Base-by-base conservation (phyloP, 345 rosid species). In the Noccaea caerulescens region DNA sequence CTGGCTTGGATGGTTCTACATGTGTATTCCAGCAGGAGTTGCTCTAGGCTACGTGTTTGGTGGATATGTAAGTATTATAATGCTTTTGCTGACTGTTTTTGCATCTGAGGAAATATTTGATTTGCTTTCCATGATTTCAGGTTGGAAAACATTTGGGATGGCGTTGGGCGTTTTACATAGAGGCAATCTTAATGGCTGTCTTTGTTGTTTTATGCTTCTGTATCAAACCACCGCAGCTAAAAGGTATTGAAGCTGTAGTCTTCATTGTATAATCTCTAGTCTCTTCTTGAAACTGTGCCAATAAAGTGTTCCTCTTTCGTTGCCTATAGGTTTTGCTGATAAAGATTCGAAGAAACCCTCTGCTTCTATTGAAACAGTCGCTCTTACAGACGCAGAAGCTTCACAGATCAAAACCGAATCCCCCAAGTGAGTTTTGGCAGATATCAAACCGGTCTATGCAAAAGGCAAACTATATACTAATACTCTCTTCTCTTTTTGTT, bases 11-110 rank as follows among this genome's bases (percentile, higher is more conserved):
- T 76, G 85, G 81, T 94, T 94, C 76, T 94, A 86, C 85, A 94
- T 94, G 99, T 94, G 96, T 71, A 94, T 94, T 77, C 96, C 99
- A 38, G 76, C 90, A 54, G 97, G 99, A 69, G 72, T 85, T 82
- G 98, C 99, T 63, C 36, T 89, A 33, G 99, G 99, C 71, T 94
- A 89, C 42, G 90, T 94, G 10, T 94, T 85, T 54, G 99, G 99
- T 69, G 99, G 98, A 85, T 32, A 78, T 39, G 99, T 94, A 75
- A 83, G 99, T 58, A 65, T 58, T 58, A 51, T 13, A 25, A 47
- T 69, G 53, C 30, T 20, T 66, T 47, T 57, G 30, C 36, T 41
- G 9, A 10, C 36, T 69, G 38, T 43, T 68, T 68, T 4, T 74
- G 53, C 14, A 7, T 14, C 50, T 41, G 9, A 25, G 38, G 52